Evolutionary conservation across 768 basidiomycete genomes (phyloP).

Genomic region (Trametes villosa): DNA sequence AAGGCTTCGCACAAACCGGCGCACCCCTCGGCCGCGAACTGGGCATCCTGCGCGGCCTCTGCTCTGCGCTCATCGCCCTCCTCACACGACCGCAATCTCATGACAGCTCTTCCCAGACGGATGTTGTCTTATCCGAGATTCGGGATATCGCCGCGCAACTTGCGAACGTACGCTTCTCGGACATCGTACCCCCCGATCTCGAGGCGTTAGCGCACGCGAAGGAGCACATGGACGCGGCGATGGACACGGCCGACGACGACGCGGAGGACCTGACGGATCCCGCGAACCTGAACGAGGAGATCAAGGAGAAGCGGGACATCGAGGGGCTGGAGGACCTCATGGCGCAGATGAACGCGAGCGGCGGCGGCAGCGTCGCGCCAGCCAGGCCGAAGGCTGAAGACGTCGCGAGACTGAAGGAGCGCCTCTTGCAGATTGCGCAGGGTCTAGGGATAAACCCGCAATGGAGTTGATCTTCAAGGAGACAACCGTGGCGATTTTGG

Average conservation of each 20-base stretch:
- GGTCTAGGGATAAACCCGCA: slow-evolving; percentile 22
- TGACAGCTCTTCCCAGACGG: slow-evolving; percentile 12
- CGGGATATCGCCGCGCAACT: slow-evolving; percentile 61
- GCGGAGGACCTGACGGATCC: slow-evolving; percentile 17
- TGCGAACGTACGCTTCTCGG: slow-evolving; percentile 62
- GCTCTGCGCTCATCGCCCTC: slow-evolving; percentile 64
- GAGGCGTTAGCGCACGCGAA: slow-evolving; percentile 80
- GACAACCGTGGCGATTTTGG: too few species aligned
- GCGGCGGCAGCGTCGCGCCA: neutral
- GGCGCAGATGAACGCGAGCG: slow-evolving; percentile 40
- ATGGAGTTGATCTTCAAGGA: slow-evolving; percentile 25
- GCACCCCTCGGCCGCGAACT: slow-evolving; percentile 77
- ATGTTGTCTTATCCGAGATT: slow-evolving; percentile 45
- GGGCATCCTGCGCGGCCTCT: slow-evolving; percentile 75
- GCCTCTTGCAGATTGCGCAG: slow-evolving; percentile 21
- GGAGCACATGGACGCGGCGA: slow-evolving; percentile 58
- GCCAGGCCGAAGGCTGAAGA: slow-evolving; percentile 29
- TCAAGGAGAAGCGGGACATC: slow-evolving; percentile 52
- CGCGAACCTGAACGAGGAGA: slow-evolving; percentile 38
- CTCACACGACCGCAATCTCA: slow-evolving; percentile 48
- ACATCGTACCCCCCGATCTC: slow-evolving; percentile 74
- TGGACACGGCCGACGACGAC: slow-evolving; percentile 30
- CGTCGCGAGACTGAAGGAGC: slow-evolving; percentile 23
- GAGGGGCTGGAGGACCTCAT: slow-evolving; percentile 64
- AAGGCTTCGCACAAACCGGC: slow-evolving; percentile 75